Evolutionary conservation across 176 grass and related monocot species (phyloP), one percentile per base, ranked within the genome.

Genomic region (Phoenix dactylifera): DNA sequence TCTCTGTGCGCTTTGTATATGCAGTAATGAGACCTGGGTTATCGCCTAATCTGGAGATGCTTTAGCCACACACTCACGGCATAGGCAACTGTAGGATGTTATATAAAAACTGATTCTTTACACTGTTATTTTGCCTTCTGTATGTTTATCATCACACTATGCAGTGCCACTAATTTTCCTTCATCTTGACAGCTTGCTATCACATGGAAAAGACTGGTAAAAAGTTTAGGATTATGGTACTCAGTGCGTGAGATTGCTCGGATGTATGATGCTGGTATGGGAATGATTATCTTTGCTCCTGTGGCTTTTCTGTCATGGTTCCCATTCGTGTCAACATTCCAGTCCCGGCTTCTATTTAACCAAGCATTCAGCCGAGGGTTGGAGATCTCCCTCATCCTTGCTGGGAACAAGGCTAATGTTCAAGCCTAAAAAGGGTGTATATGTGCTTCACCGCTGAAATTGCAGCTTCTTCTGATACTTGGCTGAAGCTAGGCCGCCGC

Each of bases 311-410:
- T 98, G 24, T 98, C 93, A 5, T 98, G 93, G 93, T 98, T 92
- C 79, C 93, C 93, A 23, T 92, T 98, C 20, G 93, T 98, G 16
- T 98, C 93, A 7, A 98, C 93, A 0, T 98, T 98, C 72, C 93
- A 98, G 53, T 86, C 87, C 4, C 81, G 93, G 0, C 63, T 98
- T 50, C 71, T 98, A 7, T 98, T 98, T 54, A 98, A 98, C 52
- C 93, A 92, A 67, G 87, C 93, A 0, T 98, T 98, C 51, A 98
- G 93, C 71, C 80, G 88, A 51, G 94, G 88, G 4, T 59, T 98
- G 67, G 94, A 93, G 70, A 98, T 93, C 51, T 98, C 94, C 12
- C 81, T 98, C 67, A 98, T 98, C 49, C 65, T 98, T n/a, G 94
- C 94, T 16, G 94, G 84, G 50, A 98, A 98, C 82, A 98, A 89